Base-by-base conservation (phyloP, 1,284 basidiomycete genomes). In the Ceratobasidium sp. region DNA sequence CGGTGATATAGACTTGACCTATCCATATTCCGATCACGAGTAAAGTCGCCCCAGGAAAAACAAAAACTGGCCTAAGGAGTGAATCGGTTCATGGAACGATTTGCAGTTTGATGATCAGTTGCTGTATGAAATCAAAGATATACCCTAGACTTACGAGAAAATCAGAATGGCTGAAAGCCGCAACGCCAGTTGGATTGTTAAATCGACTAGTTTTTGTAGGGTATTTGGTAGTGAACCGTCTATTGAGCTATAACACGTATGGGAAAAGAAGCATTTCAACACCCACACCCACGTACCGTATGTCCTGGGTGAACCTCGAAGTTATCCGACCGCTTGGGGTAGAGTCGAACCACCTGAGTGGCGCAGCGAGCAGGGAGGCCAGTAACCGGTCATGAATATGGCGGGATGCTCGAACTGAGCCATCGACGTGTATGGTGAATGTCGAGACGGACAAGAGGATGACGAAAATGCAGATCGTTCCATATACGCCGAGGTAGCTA, bases 351-450 rank as follows among this genome's bases (percentile, higher is more conserved):
- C 81, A 83, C 21, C 81, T 81, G 71, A 88, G 79, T 6, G 86
- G 88, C 0, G 88, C 85, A 1, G 85, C 84, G 18, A 90, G 82
- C 14, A 91, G 82, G 9, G 84, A 82, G 26, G 84, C 78, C n/a
- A 91, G 79, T 28, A 93, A 84, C 50, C 80, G 79, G 52, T 80
- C 77, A 76, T 92, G 91, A 9, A 92, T 84, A 21, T 79, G 79
- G 65, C 84, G 82, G 1, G 88, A 88, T 1, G 90, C 90, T 10
- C 82, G 79, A 67, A 86, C 76, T 52, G 82, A 78, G 9, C 85
- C 85, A 32, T 80, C 77, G 26, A 85, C 78, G 77, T 80, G 84
- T 21, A 81, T 70, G 3, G 82, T 75, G 53, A 82, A 79, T 21
- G 58, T 28, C 5, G 9, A 39, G 26, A 57, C 61, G 53, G 73